Evolutionary conservation across 148 eudicot genomes (phyloP).

Genomic region (Cornus suecica): DNA sequence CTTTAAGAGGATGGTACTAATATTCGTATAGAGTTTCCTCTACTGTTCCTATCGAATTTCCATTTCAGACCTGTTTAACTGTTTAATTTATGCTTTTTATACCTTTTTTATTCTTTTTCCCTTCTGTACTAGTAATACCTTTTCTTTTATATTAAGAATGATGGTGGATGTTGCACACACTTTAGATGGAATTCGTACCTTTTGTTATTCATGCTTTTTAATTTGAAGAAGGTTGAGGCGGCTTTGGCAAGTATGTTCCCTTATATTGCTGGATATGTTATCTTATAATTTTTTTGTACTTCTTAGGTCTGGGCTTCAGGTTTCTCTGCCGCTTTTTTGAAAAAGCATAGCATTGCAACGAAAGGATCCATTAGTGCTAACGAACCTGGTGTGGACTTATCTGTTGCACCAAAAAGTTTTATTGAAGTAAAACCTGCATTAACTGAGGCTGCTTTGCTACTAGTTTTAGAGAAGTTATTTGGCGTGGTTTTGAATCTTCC

Average conservation of each 20-base stretch:
- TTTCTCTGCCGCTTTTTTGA: conserved; percentile 95
- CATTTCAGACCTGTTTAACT: neutral
- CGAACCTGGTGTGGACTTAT: conserved; percentile 28
- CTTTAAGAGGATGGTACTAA: too few species aligned
- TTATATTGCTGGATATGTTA: neutral
- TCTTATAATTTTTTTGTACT: neutral
- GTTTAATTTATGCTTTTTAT: neutral
- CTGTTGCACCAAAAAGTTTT: conserved; percentile 26
- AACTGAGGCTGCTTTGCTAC: conserved; percentile 78
- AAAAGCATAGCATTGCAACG: conserved; percentile 80
- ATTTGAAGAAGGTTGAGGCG: neutral
- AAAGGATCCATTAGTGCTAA: conserved; percentile 37
- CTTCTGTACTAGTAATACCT: neutral
- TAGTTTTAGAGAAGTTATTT: conserved; percentile 76
- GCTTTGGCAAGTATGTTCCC: neutral
- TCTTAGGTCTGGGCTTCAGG: conserved; percentile 96
- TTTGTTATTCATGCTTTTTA: neutral
- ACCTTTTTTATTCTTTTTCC: neutral
- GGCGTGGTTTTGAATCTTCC: conserved; percentile 82
- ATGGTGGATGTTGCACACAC: too few species aligned
- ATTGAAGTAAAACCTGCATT: conserved; percentile 66
- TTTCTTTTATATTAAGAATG: too few species aligned
- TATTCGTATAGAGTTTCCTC: neutral
- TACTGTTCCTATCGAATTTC: neutral
- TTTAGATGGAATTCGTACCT: neutral